Evolutionary conservation across 768 basidiomycete species (phyloP).

Genomic region (Tylopilus intermedius): DNA sequence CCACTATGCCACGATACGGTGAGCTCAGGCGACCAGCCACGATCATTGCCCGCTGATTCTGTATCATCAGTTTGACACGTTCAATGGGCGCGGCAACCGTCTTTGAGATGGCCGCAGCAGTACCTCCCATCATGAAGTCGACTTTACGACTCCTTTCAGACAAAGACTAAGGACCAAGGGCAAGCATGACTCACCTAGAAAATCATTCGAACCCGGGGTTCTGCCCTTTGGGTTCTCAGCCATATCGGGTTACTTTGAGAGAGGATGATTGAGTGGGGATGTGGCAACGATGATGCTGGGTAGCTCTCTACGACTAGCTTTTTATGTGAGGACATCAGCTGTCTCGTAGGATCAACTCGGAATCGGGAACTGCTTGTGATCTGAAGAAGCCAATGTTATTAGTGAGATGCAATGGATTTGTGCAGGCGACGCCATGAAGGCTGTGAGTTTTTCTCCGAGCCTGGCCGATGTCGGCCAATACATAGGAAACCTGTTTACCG

Average conservation of each 20-base stretch:
- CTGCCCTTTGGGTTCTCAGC: background rate
- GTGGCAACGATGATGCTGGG: background rate
- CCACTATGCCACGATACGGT: slow-evolving; percentile 35
- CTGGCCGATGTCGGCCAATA: slow-evolving; percentile 2
- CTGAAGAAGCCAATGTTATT: background rate
- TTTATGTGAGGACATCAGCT: slow-evolving; percentile 5
- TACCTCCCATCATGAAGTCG: slow-evolving; percentile 36
- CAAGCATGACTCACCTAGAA: slow-evolving; percentile 13
- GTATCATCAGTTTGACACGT: slow-evolving; percentile 37
- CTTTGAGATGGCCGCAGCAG: slow-evolving; percentile 34
- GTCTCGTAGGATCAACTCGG: slow-evolving; percentile 15
- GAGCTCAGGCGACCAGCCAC: slow-evolving; percentile 32
- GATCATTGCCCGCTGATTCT: slow-evolving; percentile 38
- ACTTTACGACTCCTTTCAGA: slow-evolving; percentile 19
- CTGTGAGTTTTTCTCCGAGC: slow-evolving; percentile 4
- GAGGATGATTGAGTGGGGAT: slow-evolving; percentile 20
- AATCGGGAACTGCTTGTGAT: background rate
- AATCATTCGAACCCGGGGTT: slow-evolving; percentile 8
- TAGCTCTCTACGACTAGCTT: background rate
- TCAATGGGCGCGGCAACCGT: slow-evolving; percentile 39
- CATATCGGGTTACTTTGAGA: slow-evolving; percentile 2
- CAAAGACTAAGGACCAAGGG: background rate
- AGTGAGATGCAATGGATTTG: background rate
- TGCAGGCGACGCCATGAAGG: background rate
- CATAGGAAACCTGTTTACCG: background rate